phyloP scores from a whole-genome alignment of 371 early-diverging fungal species.

The Chytridiales sp. region DNA sequence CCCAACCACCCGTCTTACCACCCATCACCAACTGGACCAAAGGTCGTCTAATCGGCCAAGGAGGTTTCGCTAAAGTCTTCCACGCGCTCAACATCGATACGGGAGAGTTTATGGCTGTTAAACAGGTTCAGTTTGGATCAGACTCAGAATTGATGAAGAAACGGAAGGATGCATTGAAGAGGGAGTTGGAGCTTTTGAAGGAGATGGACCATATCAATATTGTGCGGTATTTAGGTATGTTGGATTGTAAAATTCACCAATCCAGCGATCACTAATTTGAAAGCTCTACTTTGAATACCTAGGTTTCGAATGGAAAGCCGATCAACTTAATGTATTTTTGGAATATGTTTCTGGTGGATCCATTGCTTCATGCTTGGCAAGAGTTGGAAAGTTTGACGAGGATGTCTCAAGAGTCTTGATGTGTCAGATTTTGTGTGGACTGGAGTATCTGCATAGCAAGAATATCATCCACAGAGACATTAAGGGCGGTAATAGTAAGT shows the following conservation, averaged over 20 bases:
- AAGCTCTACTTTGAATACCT: too few species aligned
- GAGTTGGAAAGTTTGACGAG: slow-evolving; percentile 86
- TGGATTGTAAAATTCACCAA: slow-evolving; percentile 20
- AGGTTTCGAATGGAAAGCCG: slow-evolving; percentile 53
- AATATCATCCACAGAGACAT: slow-evolving; percentile 90
- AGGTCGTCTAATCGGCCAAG: slow-evolving; percentile 90
- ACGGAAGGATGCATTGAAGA: slow-evolving; percentile 36
- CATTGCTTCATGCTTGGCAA: slow-evolving; percentile 70
- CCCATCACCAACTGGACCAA: slow-evolving; percentile 62
- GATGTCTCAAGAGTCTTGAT: slow-evolving; percentile 79
- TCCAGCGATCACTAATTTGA: too few species aligned
- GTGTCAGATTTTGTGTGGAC: slow-evolving; percentile 87
- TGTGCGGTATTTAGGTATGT: slow-evolving; percentile 44
- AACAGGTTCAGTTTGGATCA: slow-evolving; percentile 67
- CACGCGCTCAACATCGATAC: slow-evolving; percentile 78
- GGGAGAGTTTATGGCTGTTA: slow-evolving; percentile 92
- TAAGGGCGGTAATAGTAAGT: slow-evolving; percentile 89
- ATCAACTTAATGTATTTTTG: slow-evolving; percentile 87
- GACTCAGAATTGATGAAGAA: slow-evolving; percentile 16
- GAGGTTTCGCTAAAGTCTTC: slow-evolving; percentile 93
- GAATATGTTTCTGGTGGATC: slow-evolving; percentile 95
- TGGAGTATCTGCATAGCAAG: slow-evolving; percentile 63
- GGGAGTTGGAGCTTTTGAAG: slow-evolving; percentile 80
- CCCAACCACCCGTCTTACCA: too few species aligned
- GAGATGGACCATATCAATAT: slow-evolving; percentile 60